Conservation (phyloP, 1,284 basidiomycete species). For the Papiliotrema laurentii region DNA sequence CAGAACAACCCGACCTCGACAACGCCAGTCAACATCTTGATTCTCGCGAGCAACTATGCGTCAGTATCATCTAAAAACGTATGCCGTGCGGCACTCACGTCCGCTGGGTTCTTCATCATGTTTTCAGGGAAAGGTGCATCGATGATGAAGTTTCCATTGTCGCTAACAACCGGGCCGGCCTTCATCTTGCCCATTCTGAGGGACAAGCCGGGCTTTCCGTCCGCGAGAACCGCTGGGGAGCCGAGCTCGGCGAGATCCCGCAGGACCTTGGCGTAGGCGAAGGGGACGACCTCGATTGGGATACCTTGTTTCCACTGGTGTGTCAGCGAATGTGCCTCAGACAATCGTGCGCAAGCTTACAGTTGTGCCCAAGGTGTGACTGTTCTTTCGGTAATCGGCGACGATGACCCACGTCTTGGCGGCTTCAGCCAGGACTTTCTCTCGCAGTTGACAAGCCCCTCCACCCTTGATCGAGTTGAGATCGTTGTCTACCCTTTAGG, state of each 20-base stretch:
- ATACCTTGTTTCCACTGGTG: constrained; percentile 81
- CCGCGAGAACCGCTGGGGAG: constrained; percentile 18
- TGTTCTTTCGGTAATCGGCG: constrained; percentile 93
- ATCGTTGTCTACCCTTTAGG: constrained; percentile 68
- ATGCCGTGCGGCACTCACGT: constrained; percentile 51
- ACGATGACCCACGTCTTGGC: constrained; percentile 93
- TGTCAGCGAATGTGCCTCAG: neutral
- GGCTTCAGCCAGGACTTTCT: constrained; percentile 95
- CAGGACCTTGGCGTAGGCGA: constrained; percentile 86
- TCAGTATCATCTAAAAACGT: neutral
- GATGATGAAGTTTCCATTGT: constrained; percentile 94
- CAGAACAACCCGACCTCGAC: constrained; percentile 97
- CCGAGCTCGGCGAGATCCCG: constrained; percentile 58
- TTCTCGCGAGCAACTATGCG: constrained; percentile 60
- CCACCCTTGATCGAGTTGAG: constrained; percentile 98
- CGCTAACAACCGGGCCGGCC: constrained; percentile 82
- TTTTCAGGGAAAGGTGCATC: constrained; percentile 78
- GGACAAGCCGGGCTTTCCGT: constrained; percentile 54
- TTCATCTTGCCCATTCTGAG: constrained; percentile 69
- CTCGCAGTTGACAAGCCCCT: constrained; percentile 92
- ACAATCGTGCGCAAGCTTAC: constrained; percentile 51
- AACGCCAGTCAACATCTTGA: constrained; percentile 91
- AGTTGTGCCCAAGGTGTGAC: constrained; percentile 71
- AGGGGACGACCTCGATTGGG: constrained; percentile 93
- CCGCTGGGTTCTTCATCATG: constrained; percentile 64